Base-by-base conservation (phyloP, 352 stramenopile species). In the Globisporangium parvum region DNA sequence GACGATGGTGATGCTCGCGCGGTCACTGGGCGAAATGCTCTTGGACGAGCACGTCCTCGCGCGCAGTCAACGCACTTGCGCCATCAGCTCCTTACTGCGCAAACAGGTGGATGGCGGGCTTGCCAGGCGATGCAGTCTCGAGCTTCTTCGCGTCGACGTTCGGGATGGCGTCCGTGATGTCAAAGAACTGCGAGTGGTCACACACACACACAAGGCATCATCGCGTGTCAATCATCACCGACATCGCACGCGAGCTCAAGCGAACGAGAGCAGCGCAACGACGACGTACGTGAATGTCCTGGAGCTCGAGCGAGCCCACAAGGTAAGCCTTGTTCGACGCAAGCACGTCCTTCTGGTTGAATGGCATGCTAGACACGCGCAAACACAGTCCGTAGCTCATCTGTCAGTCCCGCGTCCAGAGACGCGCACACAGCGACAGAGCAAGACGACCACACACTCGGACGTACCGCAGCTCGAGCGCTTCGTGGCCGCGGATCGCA, bases 261-360 rank as follows among this genome's bases (percentile, higher is more conserved):
- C n/a, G n/a, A n/a, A n/a, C n/a, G n/a, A n/a, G n/a, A n/a, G n/a
- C n/a, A n/a, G n/a, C n/a, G n/a, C n/a, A n/a, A 31, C 26, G 6
- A 37, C 1, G 14, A 35, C 69, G 31, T 73, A 84, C 75, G 62
- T 80, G 67, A 51, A 96, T 81, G 59, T 91, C 80, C 48, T 93
- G 66, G 18, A 99, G 68, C 55, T 97, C 87, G 17, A 98, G 79
- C 67, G 80, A 91, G 26, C 80, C 79, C 59, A 80, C 69, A 49
- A 97, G 65, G 74, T 98, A 99, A 45, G 85, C 61, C 65, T 96
- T 85, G 79, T 96, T 97, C 59, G 81, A 84, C 28, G 84, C 71
- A 53, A 99, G 76, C 62, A 98, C 93, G 11, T 79, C 77, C 73
- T 91, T 88, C 68, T 99, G 94, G 77, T 98, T 91, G 72, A 98